These are phyloP conservation scores for Colletotrichum aenigma DNA, from an alignment of 2,329 filamentous ascomycete species.

Conservation along the genomic window DNA sequence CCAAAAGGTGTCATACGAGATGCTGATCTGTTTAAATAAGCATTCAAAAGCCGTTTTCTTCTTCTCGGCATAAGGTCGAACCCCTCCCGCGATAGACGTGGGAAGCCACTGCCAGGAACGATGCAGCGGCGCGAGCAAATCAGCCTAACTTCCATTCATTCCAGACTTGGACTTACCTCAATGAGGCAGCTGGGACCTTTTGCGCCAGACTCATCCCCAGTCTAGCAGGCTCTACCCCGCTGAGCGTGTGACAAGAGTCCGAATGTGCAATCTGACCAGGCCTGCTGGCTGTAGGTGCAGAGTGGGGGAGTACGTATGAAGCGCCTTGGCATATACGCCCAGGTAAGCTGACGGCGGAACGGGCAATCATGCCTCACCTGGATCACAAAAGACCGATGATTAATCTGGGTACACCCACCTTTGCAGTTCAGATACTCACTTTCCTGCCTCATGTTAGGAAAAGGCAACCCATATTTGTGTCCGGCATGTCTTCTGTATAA, in stretches of 20 bases:
- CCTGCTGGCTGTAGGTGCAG: background rate
- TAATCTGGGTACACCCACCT: rapidly evolving
- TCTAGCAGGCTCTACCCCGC: background rate
- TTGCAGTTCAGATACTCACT: background rate
- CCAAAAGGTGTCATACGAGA: rapidly evolving
- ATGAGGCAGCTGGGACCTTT: background rate
- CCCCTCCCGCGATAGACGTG: background rate
- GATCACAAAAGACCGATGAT: background rate
- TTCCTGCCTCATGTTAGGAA: background rate
- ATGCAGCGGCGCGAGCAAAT: background rate
- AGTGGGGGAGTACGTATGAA: background rate
- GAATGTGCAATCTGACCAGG: background rate
- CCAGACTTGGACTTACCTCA: background rate
- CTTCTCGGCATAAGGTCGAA: background rate
- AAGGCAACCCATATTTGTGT: no score
- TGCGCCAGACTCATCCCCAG: background rate
- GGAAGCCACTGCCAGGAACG: background rate
- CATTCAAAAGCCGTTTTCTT: background rate
- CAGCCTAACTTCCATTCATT: background rate
- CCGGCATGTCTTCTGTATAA: no score
- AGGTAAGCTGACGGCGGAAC: background rate
- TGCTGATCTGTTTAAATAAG: background rate
- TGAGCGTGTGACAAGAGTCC: background rate
- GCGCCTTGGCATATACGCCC: background rate
- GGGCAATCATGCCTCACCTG: background rate